A percentile compares a stretch with the other conserved stretches of the same genome.
These are phyloP conservation scores for Trichoderma brevicompactum DNA, from an alignment of 2,329 filamentous ascomycete genomes.

Conservation along the genomic window DNA sequence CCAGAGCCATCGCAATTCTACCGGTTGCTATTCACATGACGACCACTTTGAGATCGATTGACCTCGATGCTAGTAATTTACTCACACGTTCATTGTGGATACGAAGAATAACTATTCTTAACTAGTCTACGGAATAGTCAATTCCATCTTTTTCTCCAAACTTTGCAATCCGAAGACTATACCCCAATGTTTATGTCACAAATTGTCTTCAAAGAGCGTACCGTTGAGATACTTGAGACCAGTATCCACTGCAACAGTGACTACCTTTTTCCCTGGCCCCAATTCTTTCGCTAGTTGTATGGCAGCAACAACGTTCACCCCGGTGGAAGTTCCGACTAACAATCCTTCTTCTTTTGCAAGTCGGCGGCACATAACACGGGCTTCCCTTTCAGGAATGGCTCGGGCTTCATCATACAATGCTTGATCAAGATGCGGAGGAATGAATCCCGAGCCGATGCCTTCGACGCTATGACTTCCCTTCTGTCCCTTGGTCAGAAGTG, in stretches of 20 bases:
- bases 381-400: slow-evolving; percentile 1
- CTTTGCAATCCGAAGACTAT: too few relatives aligned
- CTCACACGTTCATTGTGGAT: too few relatives aligned
- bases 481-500: neutral
- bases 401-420: slow-evolving; percentile 3
- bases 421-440: slow-evolving; percentile 2
- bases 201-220: neutral
- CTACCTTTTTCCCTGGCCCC: neutral
- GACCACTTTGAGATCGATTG: too few relatives aligned
- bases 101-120: too few relatives aligned
- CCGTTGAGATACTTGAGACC: slow-evolving; percentile 20
- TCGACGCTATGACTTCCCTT: slow-evolving; percentile 4
- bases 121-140: too few relatives aligned
- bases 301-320: slow-evolving; percentile 1
- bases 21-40: too few relatives aligned
- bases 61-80: too few relatives aligned
- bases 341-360: slow-evolving; percentile 5
- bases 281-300: slow-evolving; percentile 7
- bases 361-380: slow-evolving; percentile 8
- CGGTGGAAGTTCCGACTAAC: slow-evolving; percentile 10
- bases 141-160: too few relatives aligned
- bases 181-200: too few relatives aligned
- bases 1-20: too few relatives aligned
- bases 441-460: neutral
- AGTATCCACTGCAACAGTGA: slow-evolving; percentile 12